Conservation (phyloP, 306 rosid genomes). For the Medicago truncatula region DNA sequence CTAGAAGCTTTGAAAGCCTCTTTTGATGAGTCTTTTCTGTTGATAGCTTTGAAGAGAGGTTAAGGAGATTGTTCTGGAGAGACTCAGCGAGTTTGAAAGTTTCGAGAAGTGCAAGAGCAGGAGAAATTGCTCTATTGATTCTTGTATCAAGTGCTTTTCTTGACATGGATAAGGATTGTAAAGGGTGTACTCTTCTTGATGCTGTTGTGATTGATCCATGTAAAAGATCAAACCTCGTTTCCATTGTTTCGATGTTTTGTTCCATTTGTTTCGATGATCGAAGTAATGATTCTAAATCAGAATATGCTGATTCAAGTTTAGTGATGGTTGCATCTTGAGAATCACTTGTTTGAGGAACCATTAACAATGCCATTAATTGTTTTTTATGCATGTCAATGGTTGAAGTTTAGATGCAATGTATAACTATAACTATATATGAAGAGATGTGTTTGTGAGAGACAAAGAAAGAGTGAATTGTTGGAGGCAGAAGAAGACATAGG, state of each 20-base stretch:
- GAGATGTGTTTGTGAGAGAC: constrained; percentile 1
- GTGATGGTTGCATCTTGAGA: constrained; percentile 36
- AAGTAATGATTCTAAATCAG: constrained; percentile 61
- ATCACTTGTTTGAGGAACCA: constrained; percentile 47
- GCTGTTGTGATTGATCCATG: constrained; percentile 58
- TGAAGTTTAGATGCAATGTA: neutral
- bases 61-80: constrained; percentile 59
- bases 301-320: constrained; percentile 61
- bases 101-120: constrained; percentile 66
- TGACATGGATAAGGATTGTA: constrained; percentile 81
- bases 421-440: neutral
- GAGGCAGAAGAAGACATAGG: constrained; percentile 48
- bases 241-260: constrained; percentile 55
- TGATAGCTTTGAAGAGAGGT: constrained; percentile 49
- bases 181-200: constrained; percentile 64
- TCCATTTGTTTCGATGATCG: constrained; percentile 51
- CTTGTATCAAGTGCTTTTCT: constrained; percentile 78
- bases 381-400: neutral
- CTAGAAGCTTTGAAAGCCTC: constrained; percentile 54
- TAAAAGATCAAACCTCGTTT: constrained; percentile 50
- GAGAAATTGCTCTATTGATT: constrained; percentile 75
- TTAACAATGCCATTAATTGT: constrained; percentile 40
- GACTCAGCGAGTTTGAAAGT: constrained; percentile 63
- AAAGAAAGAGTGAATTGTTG: neutral
- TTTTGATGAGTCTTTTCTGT: constrained; percentile 39